Evolutionary conservation across 2,329 filamentous ascomycete species (phyloP), one percentile per base, ranked within the genome.

Genomic region (Clonostachys solani): DNA sequence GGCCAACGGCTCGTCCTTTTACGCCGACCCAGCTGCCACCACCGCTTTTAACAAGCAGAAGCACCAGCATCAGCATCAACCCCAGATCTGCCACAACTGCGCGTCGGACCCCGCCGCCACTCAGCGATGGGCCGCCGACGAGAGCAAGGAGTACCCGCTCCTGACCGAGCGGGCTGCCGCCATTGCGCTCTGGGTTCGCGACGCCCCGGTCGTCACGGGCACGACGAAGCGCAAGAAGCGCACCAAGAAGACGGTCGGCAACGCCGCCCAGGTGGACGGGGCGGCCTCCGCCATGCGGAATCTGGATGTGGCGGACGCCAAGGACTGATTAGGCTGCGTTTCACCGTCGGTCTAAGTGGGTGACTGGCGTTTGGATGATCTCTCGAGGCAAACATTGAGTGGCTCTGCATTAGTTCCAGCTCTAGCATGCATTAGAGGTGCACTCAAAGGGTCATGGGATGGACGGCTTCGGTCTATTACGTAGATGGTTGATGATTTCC

Each of bases 111-210:
- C 42, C 16, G 42, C 47, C 5, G 18, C 43, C 5, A 13, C 38
- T 17, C 19, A 44, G 47, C 68, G 80, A 9, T 86, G 81, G 81
- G 76, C 79, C 6, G 74, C 81, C 47, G 83, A 86, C 45, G 80
- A 85, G 50, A 79, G 77, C 1, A 81, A 80, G 56, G 85, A 89
- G 53, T 87, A 87, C 60, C 80, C 81, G 3, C 82, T 89, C 52
- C 74, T 78, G 16, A 88, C 86, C 2, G 84, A 87, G 52, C 76
- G 88, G 18, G 87, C 87, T 1, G 75, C 81, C 43, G 78, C 80
- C 16, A 81, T 92, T 49, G 78, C 83, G 1, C 68, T 79, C 40
- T 94, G 89, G 88, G 78, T 92, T 18, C 67, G 68, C 43, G 75
- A 84, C 49, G 81, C 79, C 1, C 81, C 78, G 6, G 50, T 61